Evolutionary conservation across 805 yeast species (phyloP).

Genomic region (Maudiozyma saulgeensis): DNA sequence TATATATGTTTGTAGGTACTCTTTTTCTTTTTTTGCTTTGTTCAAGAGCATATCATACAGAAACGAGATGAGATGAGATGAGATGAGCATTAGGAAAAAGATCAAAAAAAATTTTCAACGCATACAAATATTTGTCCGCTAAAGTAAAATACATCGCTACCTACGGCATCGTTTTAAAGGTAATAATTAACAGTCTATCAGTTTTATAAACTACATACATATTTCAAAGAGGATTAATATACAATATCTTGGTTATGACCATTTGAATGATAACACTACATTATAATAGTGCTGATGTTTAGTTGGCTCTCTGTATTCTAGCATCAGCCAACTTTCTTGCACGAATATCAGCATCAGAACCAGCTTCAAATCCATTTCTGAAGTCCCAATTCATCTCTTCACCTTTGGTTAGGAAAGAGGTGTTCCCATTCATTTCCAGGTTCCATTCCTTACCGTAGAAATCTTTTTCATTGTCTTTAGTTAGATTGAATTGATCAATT

Average conservation of each 20-base stretch:
- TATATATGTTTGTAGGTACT: too few species aligned
- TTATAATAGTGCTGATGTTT: too few species aligned
- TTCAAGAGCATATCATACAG: neutral
- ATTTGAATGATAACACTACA: neutral
- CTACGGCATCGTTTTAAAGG: neutral
- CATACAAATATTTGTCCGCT: neutral
- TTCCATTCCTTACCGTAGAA: slow-evolving; percentile 42
- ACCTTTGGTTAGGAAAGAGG: slow-evolving; percentile 62
- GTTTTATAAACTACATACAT: neutral
- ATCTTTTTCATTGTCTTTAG: slow-evolving; percentile 8
- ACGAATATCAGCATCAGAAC: slow-evolving; percentile 76
- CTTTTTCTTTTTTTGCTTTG: too few species aligned
- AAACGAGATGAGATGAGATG: slow-evolving; percentile 4
- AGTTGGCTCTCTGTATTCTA: neutral
- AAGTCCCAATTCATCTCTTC: slow-evolving; percentile 97
- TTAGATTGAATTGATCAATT: slow-evolving; percentile 48
- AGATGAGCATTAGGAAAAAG: slow-evolving; percentile 5
- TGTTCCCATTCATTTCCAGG: slow-evolving; percentile 59
- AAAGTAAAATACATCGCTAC: neutral
- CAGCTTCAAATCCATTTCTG: slow-evolving; percentile 70
- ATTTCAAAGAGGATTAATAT: neutral
- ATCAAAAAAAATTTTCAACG: slow-evolving; percentile 1
- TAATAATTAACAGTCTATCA: neutral
- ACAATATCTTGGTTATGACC: neutral
- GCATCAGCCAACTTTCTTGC: slow-evolving; percentile 31